Conservation (phyloP, 441 rosid genomes). For the Populus hybrid region DNA sequence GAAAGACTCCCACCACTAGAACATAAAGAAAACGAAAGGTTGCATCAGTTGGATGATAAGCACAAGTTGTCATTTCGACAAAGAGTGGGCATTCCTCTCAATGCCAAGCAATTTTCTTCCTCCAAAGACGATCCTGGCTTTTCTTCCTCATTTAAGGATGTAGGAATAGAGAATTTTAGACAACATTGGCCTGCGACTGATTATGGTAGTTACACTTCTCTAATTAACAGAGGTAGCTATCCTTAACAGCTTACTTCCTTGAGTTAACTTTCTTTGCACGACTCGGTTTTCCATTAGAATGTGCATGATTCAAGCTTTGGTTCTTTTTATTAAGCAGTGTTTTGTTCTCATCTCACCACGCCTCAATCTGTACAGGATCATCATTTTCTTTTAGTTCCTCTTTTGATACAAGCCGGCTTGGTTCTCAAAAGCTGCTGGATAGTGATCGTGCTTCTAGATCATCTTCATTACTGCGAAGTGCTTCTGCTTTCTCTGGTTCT, state of each 20-base stretch:
- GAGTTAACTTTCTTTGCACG: slow-evolving; percentile 38
- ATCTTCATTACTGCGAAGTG: slow-evolving; percentile 34
- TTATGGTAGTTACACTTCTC: slow-evolving; percentile 35
- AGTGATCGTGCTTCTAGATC: slow-evolving; percentile 32
- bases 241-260: slow-evolving; percentile 42
- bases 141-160: slow-evolving; percentile 35
- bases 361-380: slow-evolving; percentile 44
- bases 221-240: slow-evolving; percentile 35
- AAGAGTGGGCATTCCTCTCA: slow-evolving; percentile 24
- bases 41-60: slow-evolving; percentile 25
- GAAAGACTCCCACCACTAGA: slow-evolving; percentile 23
- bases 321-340: slow-evolving; percentile 21
- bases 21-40: slow-evolving; percentile 30
- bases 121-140: slow-evolving; percentile 35
- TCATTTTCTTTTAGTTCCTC: slow-evolving; percentile 34
- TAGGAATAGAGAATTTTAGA: slow-evolving; percentile 33
- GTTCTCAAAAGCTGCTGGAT: slow-evolving; percentile 33
- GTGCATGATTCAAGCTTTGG: slow-evolving; percentile 19
- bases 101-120: slow-evolving; percentile 29
- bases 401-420: slow-evolving; percentile 31
- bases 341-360: slow-evolving; percentile 21
- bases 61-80: slow-evolving; percentile 24
- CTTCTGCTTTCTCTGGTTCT: slow-evolving; percentile 38
- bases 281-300: slow-evolving; percentile 22
- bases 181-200: slow-evolving; percentile 32